These are phyloP conservation scores for Elaeagnus macrophylla DNA, from an alignment of 306 rosid species.

Conservation along the genomic window DNA sequence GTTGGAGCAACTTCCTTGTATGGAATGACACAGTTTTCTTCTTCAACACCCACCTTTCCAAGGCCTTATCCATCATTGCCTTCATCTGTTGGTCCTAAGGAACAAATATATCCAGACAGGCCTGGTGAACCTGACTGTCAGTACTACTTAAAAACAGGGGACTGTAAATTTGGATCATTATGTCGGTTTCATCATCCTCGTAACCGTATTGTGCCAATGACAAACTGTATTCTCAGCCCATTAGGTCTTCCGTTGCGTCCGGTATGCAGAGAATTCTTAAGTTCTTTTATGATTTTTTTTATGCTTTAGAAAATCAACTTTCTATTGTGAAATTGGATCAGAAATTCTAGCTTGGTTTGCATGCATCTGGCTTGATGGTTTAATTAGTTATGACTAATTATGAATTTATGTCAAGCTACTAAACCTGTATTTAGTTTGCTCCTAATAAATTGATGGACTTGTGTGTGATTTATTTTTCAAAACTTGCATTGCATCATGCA, in stretches of 20 bases:
- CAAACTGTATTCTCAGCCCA: conserved; percentile 51
- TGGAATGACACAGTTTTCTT: conserved; percentile 64
- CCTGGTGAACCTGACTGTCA: conserved; percentile 81
- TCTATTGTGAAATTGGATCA: no score
- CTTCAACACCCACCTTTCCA: conserved; percentile 56
- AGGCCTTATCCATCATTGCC: conserved; percentile 55
- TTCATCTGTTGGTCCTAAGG: conserved; percentile 41
- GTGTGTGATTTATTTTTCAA: no score
- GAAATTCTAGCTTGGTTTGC: no score
- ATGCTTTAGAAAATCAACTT: no score
- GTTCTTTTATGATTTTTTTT: no score
- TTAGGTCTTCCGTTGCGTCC: conserved; percentile 77
- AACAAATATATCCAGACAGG: conserved; percentile 65
- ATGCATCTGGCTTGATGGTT: no score
- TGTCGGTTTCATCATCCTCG: conserved; percentile 84
- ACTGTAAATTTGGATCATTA: conserved; percentile 69
- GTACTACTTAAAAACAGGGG: conserved; percentile 75
- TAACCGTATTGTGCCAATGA: conserved; percentile 35
- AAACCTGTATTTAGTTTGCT: no score
- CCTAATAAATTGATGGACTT: no score
- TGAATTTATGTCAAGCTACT: no score
- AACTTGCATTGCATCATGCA: no score
- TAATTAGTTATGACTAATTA: no score
- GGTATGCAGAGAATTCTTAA: conserved; percentile 32
- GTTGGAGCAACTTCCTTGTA: conserved; percentile 66